Percentiles rank a stretch among this genome's conserved stretches.
phyloP scores from a whole-genome alignment of 352 stramenopile genomes.

The Phytophthora lateralis region DNA sequence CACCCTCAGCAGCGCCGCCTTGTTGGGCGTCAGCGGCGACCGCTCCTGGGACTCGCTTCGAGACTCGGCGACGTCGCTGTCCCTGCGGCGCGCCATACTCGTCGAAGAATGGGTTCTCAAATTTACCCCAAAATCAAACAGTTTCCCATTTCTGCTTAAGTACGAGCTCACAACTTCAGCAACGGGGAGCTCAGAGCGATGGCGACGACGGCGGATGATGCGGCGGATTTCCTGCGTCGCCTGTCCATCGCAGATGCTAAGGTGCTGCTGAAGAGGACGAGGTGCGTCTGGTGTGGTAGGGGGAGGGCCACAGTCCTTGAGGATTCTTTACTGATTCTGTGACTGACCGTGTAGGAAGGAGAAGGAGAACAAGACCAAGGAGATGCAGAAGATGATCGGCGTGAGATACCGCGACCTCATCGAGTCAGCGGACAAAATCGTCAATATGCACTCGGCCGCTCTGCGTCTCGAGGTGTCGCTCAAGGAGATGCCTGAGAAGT shows the following conservation, averaged over 20 bases:
- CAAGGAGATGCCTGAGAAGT: constrained; percentile 87
- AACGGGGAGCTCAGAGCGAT: background rate
- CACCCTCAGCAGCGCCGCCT: constrained; percentile 28
- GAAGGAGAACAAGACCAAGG: constrained; percentile 87
- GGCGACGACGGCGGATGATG: constrained; percentile 24
- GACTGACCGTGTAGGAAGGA: constrained; percentile 53
- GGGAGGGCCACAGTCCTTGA: background rate
- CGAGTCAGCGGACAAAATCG: constrained; percentile 92
- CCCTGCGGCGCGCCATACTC: constrained; percentile 8
- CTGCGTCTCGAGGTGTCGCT: constrained; percentile 80
- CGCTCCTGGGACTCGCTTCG: constrained; percentile 27
- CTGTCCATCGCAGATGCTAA: constrained; percentile 86
- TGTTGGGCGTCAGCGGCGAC: constrained; percentile 25
- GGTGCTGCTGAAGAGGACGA: constrained; percentile 79
- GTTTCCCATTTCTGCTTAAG: constrained; percentile 15
- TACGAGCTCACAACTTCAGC: constrained; percentile 20
- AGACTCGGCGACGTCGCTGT: constrained; percentile 16
- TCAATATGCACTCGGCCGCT: constrained; percentile 91
- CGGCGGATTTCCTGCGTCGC: constrained; percentile 72
- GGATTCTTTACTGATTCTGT: background rate
- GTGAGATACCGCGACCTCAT: constrained; percentile 93
- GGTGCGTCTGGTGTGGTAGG: constrained; percentile 35
- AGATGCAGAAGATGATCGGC: constrained; percentile 94
- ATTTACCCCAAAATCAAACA: background rate
- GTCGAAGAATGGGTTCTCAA: constrained; percentile 1